Conservation (phyloP, 108 stramenopile genomes). For the Skeletonema potamos region DNA sequence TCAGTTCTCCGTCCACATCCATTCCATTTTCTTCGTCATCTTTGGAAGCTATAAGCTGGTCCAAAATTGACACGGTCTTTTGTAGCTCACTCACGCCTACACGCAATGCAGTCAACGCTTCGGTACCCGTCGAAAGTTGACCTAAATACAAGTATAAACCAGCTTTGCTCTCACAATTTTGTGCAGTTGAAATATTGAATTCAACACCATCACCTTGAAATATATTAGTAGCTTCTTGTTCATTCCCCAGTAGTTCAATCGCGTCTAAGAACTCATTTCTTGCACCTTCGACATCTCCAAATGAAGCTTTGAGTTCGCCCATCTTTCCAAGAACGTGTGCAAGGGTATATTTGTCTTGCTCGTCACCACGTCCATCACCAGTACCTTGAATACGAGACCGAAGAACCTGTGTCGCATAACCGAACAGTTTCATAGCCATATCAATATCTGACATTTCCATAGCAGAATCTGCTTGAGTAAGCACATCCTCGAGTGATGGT, state of each 20-base stretch:
- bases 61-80: slow-evolving; percentile 28
- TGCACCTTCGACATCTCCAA: slow-evolving; percentile 70
- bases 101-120: slow-evolving; percentile 68
- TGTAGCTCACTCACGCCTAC: slow-evolving; percentile 60
- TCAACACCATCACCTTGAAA: slow-evolving; percentile 22
- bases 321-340: slow-evolving; percentile 69
- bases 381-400: slow-evolving; percentile 21
- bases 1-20: slow-evolving; percentile 25
- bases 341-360: slow-evolving; percentile 33
- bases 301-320: slow-evolving; percentile 67
- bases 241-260: slow-evolving; percentile 45
- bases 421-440: slow-evolving; percentile 34
- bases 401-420: slow-evolving; percentile 30
- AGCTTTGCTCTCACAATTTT: slow-evolving; percentile 47
- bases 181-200: slow-evolving; percentile 18
- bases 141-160: slow-evolving; percentile 75
- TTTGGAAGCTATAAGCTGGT: slow-evolving; percentile 4
- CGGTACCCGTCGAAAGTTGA: slow-evolving; percentile 66
- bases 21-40: slow-evolving; percentile 9
- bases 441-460: slow-evolving; percentile 46
- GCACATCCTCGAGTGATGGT: slow-evolving; percentile 36
- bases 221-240: neutral
- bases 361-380: neutral
- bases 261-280: slow-evolving; percentile 64
- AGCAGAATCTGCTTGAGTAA: slow-evolving; percentile 40